phyloP scores from a whole-genome alignment of 2,329 filamentous ascomycete genomes.

The Ceratocystis variospora region DNA sequence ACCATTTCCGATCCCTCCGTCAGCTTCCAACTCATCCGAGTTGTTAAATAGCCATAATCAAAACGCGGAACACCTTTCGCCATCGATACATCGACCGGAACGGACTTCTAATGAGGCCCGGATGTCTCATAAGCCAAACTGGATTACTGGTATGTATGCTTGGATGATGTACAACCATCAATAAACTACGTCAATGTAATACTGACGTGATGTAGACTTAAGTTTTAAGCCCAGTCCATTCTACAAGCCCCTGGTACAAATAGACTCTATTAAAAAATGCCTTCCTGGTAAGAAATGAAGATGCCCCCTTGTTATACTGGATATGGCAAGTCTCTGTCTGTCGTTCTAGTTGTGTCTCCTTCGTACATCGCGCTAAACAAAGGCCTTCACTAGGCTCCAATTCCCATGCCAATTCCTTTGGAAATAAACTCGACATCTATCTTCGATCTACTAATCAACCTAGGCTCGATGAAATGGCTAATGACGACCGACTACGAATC shows the following conservation, averaged over 20 bases:
- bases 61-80: no score
- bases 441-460: constrained; percentile 39
- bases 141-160: no score
- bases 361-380: neutral
- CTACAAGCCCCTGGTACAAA: constrained; percentile 52
- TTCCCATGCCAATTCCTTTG: constrained; percentile 12
- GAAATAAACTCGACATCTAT: constrained; percentile 32
- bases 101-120: no score
- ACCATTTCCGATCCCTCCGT: neutral
- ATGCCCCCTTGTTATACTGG: neutral
- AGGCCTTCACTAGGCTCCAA: neutral
- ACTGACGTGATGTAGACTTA: neutral
- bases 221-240: constrained; percentile 66
- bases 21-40: neutral
- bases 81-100: no score
- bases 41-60: neutral
- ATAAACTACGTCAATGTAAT: neutral
- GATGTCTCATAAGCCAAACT: no score
- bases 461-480: constrained; percentile 40
- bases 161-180: neutral
- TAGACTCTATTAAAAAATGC: constrained; percentile 53
- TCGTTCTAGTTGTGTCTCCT: neutral
- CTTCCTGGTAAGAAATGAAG: constrained; percentile 47
- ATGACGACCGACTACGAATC: constrained; percentile 51
- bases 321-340: neutral